Evolutionary conservation across 106 monocot species (phyloP).

Genomic region (Apostasia shenzhenica): DNA sequence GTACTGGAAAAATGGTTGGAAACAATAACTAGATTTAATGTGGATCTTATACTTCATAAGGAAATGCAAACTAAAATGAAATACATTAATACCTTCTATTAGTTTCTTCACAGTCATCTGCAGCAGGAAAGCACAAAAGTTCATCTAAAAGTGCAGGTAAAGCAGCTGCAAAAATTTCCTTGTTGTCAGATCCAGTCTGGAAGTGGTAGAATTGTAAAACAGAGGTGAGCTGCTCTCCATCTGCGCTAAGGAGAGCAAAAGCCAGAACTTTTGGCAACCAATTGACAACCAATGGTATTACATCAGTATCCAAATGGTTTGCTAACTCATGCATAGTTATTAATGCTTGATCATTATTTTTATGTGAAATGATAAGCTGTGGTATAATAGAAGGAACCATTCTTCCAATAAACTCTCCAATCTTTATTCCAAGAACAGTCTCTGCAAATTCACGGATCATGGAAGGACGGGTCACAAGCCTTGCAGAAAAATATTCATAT

Average conservation of each 20-base stretch:
- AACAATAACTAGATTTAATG: background rate
- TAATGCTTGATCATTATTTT: conserved; percentile 48
- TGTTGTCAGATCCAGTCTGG: conserved; percentile 77
- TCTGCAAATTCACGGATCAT: conserved; percentile 77
- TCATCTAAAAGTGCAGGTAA: conserved; percentile 91
- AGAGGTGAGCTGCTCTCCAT: conserved; percentile 57
- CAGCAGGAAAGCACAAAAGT: conserved; percentile 72
- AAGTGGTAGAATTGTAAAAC: conserved; percentile 81
- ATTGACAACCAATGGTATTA: conserved; percentile 68
- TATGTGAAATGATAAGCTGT: conserved; percentile 69
- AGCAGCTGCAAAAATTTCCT: conserved; percentile 92
- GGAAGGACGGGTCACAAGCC: conserved; percentile 50
- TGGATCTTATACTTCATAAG: background rate
- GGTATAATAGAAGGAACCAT: conserved; percentile 86
- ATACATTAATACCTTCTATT: conserved; percentile 49
- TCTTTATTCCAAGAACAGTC: conserved; percentile 56
- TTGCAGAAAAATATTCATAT: conserved; percentile 66
- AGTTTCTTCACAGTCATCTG: conserved; percentile 39
- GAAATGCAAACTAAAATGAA: background rate
- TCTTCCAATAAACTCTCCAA: conserved; percentile 53
- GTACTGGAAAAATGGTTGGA: conserved; percentile 36
- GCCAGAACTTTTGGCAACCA: conserved; percentile 91
- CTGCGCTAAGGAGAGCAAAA: conserved; percentile 64
- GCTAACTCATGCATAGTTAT: conserved; percentile 62
- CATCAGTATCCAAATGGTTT: conserved; percentile 52